These are phyloP conservation scores for Scheffersomyces stipitis DNA, from an alignment of 805 yeast genomes.

Conservation along the genomic window DNA sequence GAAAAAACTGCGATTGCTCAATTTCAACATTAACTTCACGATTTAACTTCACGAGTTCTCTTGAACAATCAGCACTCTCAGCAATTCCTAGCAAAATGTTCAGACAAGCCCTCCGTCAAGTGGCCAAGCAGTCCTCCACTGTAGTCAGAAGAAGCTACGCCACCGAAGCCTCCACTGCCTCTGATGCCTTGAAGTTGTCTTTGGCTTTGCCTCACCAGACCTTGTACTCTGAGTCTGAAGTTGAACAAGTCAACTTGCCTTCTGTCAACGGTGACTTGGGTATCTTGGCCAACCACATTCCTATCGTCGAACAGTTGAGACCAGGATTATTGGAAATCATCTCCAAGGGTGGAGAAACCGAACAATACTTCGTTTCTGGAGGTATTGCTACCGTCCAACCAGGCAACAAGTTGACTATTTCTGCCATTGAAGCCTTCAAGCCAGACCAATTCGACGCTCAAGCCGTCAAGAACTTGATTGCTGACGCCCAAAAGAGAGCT, in stretches of 20 bases:
- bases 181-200: constrained; percentile 78
- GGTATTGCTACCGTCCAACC: constrained; percentile 97
- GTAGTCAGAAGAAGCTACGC: constrained; percentile 84
- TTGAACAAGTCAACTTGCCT: constrained; percentile 85
- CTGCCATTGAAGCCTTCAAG: constrained; percentile 94
- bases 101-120: constrained; percentile 63
- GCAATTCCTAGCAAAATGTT: constrained; percentile 50
- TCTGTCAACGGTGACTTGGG: constrained; percentile 95
- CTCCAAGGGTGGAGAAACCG: constrained; percentile 67
- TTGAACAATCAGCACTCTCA: too few relatives aligned
- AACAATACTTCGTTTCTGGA: constrained; percentile 88
- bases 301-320: constrained; percentile 91
- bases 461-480: constrained; percentile 73
- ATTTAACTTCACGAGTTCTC: too few relatives aligned
- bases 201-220: constrained; percentile 89
- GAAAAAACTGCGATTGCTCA: too few relatives aligned
- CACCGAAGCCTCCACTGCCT: constrained; percentile 61
- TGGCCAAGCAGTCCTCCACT: constrained; percentile 55
- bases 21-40: too few relatives aligned
- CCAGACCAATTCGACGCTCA: constrained; percentile 81
- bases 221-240: constrained; percentile 56
- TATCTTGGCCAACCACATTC: constrained; percentile 96
- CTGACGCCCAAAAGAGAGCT: constrained; percentile 93
- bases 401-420: constrained; percentile 84
- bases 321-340: constrained; percentile 95